These are phyloP conservation scores for Petunia axillaris DNA, from an alignment of 257 asterid genomes.

Conservation along the genomic window DNA sequence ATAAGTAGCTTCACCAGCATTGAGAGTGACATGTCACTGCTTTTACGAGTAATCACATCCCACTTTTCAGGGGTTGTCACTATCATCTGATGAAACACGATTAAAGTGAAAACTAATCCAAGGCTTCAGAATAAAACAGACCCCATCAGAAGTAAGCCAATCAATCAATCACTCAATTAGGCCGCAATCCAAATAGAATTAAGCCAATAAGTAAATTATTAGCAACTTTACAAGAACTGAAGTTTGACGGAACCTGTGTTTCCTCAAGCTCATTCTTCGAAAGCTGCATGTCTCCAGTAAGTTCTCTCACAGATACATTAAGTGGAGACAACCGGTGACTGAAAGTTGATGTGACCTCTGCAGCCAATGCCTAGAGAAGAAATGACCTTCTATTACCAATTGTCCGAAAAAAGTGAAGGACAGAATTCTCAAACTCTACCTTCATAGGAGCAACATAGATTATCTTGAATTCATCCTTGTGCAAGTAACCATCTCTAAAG, in stretches of 20 bases:
- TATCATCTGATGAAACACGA: conserved; percentile 74
- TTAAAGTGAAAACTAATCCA: conserved; percentile 21
- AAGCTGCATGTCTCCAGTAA: conserved; percentile 99
- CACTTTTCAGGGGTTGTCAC: conserved; percentile 99
- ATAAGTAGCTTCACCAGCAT: conserved; percentile 98
- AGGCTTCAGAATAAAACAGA: conserved; percentile 21
- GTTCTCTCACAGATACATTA: conserved; percentile 86
- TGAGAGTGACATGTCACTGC: conserved; percentile 97
- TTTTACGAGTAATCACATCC: conserved; percentile 99
- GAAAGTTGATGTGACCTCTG: conserved; percentile 95
- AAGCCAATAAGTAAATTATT: conserved; percentile 5
- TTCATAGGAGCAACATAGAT: conserved; percentile 99
- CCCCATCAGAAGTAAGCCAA: conserved; percentile 10
- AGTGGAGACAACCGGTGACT: conserved; percentile 86
- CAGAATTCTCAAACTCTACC: conserved; percentile 48
- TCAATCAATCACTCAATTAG: conserved; percentile 7
- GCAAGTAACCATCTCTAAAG: conserved; percentile 93
- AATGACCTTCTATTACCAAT: conserved; percentile 8
- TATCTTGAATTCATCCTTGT: conserved; percentile 94
- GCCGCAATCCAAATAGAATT: conserved; percentile 16
- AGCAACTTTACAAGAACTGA: conserved; percentile 52
- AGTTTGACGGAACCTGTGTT: conserved; percentile 69
- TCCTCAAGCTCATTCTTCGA: conserved; percentile 86
- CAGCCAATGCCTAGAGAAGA: conserved; percentile 82
- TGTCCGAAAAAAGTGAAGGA: conserved; percentile 15